Evolutionary conservation across 1,284 basidiomycete species (phyloP).

Genomic region (Ceratobasidium sp.): DNA sequence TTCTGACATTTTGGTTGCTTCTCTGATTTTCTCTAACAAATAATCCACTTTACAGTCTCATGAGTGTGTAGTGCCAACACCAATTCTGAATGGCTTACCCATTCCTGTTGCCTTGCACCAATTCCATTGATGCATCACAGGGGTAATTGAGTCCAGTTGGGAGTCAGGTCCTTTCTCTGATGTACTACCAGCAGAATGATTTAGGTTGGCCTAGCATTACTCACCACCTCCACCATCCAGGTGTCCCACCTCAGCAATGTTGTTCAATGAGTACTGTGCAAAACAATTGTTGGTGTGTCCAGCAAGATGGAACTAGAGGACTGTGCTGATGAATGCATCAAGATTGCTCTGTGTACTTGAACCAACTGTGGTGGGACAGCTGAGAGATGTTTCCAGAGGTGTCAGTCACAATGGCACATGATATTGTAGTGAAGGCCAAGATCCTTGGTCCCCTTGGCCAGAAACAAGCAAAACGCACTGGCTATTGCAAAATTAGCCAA

Average conservation of each 20-base stretch:
- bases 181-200: background rate
- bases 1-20: too few relatives aligned
- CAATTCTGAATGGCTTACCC: background rate
- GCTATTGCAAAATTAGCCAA: background rate
- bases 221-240: background rate
- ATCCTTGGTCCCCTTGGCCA: too few relatives aligned
- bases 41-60: too few relatives aligned
- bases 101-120: background rate
- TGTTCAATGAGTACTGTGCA: background rate
- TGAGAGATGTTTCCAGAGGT: background rate
- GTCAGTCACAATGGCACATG: background rate
- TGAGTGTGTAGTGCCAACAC: too few relatives aligned
- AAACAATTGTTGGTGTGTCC: background rate
- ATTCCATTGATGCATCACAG: conserved; percentile 3
- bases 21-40: too few relatives aligned
- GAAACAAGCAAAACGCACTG: background rate
- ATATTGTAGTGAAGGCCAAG: background rate
- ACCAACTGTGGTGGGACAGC: background rate
- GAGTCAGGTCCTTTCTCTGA: background rate
- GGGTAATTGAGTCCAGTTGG: background rate
- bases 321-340: background rate
- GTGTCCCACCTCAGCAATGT: background rate
- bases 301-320: background rate
- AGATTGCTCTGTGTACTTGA: background rate
- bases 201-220: background rate